phyloP scores from a whole-genome alignment of 768 basidiomycete species.

The Flagelloscypha sp. region DNA sequence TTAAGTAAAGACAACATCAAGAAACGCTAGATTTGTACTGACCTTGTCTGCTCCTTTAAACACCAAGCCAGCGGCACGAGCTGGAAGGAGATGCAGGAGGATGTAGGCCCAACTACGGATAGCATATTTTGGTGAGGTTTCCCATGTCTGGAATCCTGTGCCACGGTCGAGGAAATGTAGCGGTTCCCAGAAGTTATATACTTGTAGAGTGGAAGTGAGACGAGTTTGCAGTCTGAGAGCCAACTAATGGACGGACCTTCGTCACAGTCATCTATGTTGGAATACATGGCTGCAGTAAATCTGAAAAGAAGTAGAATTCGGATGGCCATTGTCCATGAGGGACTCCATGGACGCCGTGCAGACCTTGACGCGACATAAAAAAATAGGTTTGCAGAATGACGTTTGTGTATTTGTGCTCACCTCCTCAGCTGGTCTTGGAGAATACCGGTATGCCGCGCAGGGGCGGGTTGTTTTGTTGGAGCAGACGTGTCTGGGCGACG shows the following conservation, averaged over 20 bases:
- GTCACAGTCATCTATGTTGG: constrained; percentile 91
- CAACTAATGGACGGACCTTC: constrained; percentile 53
- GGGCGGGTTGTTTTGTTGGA: constrained; percentile 19
- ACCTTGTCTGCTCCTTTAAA: constrained; percentile 69
- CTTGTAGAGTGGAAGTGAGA: constrained; percentile 30
- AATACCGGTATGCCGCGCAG: constrained; percentile 53
- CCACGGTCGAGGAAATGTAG: constrained; percentile 85
- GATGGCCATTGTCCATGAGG: constrained; percentile 76
- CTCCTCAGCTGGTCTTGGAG: constrained; percentile 76
- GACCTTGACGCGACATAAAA: constrained; percentile 32
- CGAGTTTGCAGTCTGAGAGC: neutral
- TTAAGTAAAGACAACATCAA: constrained; percentile 8
- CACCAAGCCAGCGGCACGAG: constrained; percentile 43
- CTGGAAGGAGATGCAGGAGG: constrained; percentile 65
- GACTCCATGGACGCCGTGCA: constrained; percentile 75
- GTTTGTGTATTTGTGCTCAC: constrained; percentile 24
- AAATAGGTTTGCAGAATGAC: constrained; percentile 1
- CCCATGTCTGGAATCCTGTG: constrained; percentile 97
- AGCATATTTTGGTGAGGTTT: constrained; percentile 84
- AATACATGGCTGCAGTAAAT: constrained; percentile 85
- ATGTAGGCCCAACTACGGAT: constrained; percentile 95
- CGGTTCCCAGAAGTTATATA: constrained; percentile 99
- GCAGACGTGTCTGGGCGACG: constrained; percentile 32
- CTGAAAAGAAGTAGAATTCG: constrained; percentile 78
- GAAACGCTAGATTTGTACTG: constrained; percentile 11